Percentiles rank a stretch among this genome's conserved stretches.
Conservation (phyloP, 345 rosid species). For the Bruguiera parviflora region DNA sequence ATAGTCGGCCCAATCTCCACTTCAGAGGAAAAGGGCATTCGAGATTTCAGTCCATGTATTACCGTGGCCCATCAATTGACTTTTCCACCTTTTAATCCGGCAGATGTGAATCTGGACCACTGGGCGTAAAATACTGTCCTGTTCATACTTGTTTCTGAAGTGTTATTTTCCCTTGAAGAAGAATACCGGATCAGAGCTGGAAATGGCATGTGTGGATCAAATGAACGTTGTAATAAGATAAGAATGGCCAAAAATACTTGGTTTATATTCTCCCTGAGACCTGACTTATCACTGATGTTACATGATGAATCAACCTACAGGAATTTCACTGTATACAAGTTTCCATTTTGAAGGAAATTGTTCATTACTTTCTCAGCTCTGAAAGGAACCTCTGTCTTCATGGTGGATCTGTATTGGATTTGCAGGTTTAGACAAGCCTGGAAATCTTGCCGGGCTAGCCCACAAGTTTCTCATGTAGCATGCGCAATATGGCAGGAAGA, state of each 20-base stretch:
- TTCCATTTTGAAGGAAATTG: slow-evolving; percentile 6
- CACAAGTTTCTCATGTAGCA: slow-evolving; percentile 9
- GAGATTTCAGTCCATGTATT: not conserved
- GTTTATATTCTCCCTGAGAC: too few relatives aligned
- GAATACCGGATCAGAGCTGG: not conserved
- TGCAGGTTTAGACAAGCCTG: slow-evolving; percentile 6
- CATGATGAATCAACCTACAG: too few relatives aligned
- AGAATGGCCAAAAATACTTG: not conserved
- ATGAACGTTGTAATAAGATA: not conserved
- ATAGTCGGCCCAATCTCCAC: slow-evolving; percentile 8
- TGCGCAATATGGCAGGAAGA: slow-evolving; percentile 3
- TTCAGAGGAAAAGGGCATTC: not conserved
- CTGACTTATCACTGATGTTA: too few relatives aligned
- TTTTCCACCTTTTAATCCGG: not conserved
- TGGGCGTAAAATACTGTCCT: not conserved
- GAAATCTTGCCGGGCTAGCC: slow-evolving; percentile 1
- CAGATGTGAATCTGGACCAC: slow-evolving; percentile 8
- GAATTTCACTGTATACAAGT: slow-evolving; percentile 6
- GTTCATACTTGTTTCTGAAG: not conserved
- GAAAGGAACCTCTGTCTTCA: not conserved
- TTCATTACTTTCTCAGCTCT: not conserved
- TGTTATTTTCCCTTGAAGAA: not conserved
- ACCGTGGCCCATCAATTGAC: not conserved
- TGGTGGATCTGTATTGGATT: not conserved
- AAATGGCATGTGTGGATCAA: not conserved